Evolutionary conservation across 108 stramenopile species (phyloP), one percentile per base, ranked within the genome.

Genomic region (Cyclotella choctawhatcheeana): DNA sequence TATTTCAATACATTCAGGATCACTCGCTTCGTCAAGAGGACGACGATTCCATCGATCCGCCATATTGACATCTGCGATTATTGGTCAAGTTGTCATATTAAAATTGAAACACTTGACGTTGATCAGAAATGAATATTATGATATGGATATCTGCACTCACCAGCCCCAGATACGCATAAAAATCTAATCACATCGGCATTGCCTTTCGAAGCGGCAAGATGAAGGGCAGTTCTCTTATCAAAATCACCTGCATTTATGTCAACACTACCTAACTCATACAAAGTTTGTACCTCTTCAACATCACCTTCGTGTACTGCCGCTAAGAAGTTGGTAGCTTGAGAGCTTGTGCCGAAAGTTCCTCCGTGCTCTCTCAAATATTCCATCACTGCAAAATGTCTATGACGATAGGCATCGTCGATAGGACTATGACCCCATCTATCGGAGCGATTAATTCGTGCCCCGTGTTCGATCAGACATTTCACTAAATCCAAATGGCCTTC

Each of bases 401-500:
- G 83, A 3, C 85, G 68, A 18, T 64, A 45, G 20, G 88, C 84
- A 48, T 89, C 88, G 55, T 83, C 88, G 16, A 87, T 53, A 0
- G 88, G 88, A 16, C 79, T 78, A 12, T 74, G 47, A 1, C 88
- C 85, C 88, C 88, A 89, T 21, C 88, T 75, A 63, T 89, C 88
- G 24, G 47, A 53, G 14, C 76, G 53, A 40, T 81, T 84, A 33
- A 85, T 48, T 20, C 84, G 45, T 0, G 86, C 85, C 3, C 89
- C 83, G 4, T 45, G 17, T 3, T 77, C 18, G 0, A 76, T 51
- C 7, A 90, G 58, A 43, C 26, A 61, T 22, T 71, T 22, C 22
- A 84, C 71, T 0, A 90, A 71, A 40, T 44, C 69, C 27, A 85
- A n/a, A 61, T 86, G 84, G 5, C 89, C 89, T 58, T 86, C 85